Conservation (phyloP, 345 rosid species). For the Abelmoschus esculentus region DNA sequence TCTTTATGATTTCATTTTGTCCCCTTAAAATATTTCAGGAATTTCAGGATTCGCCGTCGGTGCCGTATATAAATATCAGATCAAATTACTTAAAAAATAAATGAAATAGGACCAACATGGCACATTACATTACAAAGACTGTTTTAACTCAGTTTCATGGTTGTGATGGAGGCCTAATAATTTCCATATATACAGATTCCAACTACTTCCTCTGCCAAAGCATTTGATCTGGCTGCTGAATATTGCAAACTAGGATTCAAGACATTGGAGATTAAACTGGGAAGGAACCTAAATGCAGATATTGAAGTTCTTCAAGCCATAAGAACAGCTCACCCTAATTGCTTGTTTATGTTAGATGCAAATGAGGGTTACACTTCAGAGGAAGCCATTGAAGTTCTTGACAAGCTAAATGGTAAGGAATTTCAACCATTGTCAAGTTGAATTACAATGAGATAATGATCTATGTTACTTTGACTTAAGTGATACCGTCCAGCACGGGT, state of each 20-base stretch:
- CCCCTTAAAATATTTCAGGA: no score
- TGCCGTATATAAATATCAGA: background rate
- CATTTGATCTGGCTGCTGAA: slow-evolving; percentile 13
- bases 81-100: background rate
- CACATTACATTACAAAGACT: background rate
- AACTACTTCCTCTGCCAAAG: background rate
- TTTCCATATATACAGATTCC: slow-evolving; percentile 8
- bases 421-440: background rate
- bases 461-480: no score
- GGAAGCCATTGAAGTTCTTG: slow-evolving; percentile 11
- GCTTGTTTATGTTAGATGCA: slow-evolving; percentile 15
- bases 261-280: slow-evolving; percentile 5
- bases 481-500: no score
- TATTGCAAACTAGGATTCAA: slow-evolving; percentile 10
- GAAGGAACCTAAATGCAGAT: background rate
- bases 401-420: slow-evolving; percentile 7
- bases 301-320: slow-evolving; percentile 13
- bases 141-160: background rate
- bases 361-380: slow-evolving; percentile 10
- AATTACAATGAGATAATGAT: background rate
- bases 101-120: background rate
- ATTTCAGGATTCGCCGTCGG: no score
- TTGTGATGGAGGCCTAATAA: background rate
- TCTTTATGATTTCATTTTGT: no score
- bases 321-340: slow-evolving; percentile 4